Conservation (phyloP, 2,329 filamentous ascomycete genomes). For the Aspergillus texensis region DNA sequence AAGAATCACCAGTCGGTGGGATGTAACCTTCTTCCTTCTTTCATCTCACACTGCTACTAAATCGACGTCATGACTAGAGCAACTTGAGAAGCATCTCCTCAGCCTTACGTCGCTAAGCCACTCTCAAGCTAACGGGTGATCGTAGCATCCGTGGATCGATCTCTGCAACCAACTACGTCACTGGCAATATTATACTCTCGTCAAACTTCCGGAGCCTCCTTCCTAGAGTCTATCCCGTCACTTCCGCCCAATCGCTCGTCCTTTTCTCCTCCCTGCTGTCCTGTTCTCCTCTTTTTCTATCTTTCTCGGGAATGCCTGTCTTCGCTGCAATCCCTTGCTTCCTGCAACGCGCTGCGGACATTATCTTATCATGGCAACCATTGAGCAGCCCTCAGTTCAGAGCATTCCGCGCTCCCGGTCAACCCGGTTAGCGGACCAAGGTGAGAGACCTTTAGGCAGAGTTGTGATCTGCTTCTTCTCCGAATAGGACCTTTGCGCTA, state of each 20-base stretch:
- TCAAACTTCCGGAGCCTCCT: slow-evolving; percentile 29
- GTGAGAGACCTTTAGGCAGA: slow-evolving; percentile 25
- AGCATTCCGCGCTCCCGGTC: slow-evolving; percentile 26
- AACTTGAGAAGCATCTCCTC: slow-evolving; percentile 6
- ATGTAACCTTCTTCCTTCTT: slow-evolving; percentile 10
- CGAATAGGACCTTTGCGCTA: not conserved
- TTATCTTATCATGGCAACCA: slow-evolving; percentile 33
- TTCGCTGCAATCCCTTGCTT: slow-evolving; percentile 9
- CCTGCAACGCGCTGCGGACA: slow-evolving; percentile 12
- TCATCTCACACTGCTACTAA: not conserved
- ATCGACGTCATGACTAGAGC: slow-evolving; percentile 25
- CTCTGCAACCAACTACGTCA: slow-evolving; percentile 37
- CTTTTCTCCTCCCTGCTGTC: slow-evolving; percentile 14
- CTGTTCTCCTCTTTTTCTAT: slow-evolving; percentile 2
- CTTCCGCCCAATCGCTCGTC: slow-evolving; percentile 4
- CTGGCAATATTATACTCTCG: slow-evolving; percentile 17
- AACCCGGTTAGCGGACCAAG: slow-evolving; percentile 37
- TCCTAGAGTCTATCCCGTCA: slow-evolving; percentile 17
- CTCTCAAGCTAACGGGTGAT: slow-evolving; percentile 12
- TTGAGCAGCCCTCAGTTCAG: slow-evolving; percentile 29
- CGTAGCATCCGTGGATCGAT: slow-evolving; percentile 22
- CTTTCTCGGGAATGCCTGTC: slow-evolving; percentile 25
- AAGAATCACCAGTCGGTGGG: not conserved
- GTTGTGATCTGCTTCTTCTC: slow-evolving; percentile 3
- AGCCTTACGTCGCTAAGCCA: slow-evolving; percentile 3